Conservation (phyloP, 345 rosid species). For the Salix exigua region DNA sequence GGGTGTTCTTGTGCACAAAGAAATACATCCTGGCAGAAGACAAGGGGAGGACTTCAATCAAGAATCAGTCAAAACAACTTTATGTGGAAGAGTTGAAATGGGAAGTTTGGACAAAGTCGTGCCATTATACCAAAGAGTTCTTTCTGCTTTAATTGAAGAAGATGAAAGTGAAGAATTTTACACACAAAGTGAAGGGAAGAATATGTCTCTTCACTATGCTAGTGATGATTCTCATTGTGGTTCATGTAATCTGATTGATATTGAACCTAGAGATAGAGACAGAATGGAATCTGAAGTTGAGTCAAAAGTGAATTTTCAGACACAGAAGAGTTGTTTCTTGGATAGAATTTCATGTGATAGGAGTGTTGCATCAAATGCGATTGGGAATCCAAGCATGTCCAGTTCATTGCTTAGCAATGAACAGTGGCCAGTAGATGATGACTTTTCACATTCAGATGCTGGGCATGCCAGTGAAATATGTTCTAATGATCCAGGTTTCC, state of each 20-base stretch:
- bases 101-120: slow-evolving; percentile 57
- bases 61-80: slow-evolving; percentile 38
- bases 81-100: slow-evolving; percentile 45
- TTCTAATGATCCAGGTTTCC: slow-evolving; percentile 48
- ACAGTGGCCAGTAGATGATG: slow-evolving; percentile 74
- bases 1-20: slow-evolving; percentile 50
- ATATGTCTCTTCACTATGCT: slow-evolving; percentile 67
- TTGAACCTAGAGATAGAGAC: slow-evolving; percentile 79
- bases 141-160: slow-evolving; percentile 91
- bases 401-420: slow-evolving; percentile 68
- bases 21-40: slow-evolving; percentile 35
- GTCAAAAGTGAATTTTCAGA: slow-evolving; percentile 66
- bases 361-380: slow-evolving; percentile 58
- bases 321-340: slow-evolving; percentile 53
- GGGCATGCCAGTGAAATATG: slow-evolving; percentile 60
- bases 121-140: slow-evolving; percentile 78
- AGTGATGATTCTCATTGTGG: slow-evolving; percentile 98
- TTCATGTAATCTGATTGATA: slow-evolving; percentile 81
- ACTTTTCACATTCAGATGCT: slow-evolving; percentile 54
- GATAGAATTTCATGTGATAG: slow-evolving; percentile 70
- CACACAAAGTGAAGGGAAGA: slow-evolving; percentile 61
- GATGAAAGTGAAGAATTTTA: slow-evolving; percentile 78
- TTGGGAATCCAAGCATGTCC: slow-evolving; percentile 59
- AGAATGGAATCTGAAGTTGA: slow-evolving; percentile 92
- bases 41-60: slow-evolving; percentile 35